Base-by-base conservation (phyloP, 164 flowering plant genomes). In the Stephania yunnanensis region DNA sequence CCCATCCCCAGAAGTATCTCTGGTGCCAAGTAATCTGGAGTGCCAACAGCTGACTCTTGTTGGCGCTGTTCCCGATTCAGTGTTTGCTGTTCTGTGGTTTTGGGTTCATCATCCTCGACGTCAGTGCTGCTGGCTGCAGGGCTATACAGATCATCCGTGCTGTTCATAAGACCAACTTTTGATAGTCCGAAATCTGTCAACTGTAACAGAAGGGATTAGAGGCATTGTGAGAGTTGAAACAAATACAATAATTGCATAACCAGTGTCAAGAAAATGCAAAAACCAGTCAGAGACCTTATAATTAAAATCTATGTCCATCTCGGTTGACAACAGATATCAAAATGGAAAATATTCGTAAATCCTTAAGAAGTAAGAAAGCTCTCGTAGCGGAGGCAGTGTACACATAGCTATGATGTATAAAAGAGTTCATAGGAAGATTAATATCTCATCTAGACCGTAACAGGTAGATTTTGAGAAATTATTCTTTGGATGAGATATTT, bases 121-220 rank as follows among this genome's bases (percentile, higher is more conserved):
- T 85, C 78, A 79, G 85, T 64, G 75, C 76, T 85, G 71, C 80
- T 74, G 46, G 82, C 83, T 65, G 90, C 67, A 75, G 94, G 87
- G 72, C 93, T 92, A 64, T 97, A 89, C 76, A 96, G 87, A 84
- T 96, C 98, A 80, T 94, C 97, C 19, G 98, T 96, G 83, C 98
- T 94, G 84, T 90, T 82, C 73, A 96, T 96, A 50, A 96, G 97
- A 70, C 99, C 99, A 86, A 96, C 97, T 77, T 87, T 92, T 30
- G 99, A 96, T 69, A 96, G 97, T 78, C 99, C 99, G 88, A 96
- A 96, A 89, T 96, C 99, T 89, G 99, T 94, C 90, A 96, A 89
- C 99, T 96, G 99, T 84, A 82, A 84, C 75, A 86, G 61, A 80
- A 86, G 78, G 86, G 80, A 86, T 86, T 81, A 85, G 83, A 79